A percentile compares a stretch with the other conserved stretches of the same genome.
Evolutionary conservation across 164 flowering plant species (phyloP).

Genomic region (Magnolia kwangsiensis): DNA sequence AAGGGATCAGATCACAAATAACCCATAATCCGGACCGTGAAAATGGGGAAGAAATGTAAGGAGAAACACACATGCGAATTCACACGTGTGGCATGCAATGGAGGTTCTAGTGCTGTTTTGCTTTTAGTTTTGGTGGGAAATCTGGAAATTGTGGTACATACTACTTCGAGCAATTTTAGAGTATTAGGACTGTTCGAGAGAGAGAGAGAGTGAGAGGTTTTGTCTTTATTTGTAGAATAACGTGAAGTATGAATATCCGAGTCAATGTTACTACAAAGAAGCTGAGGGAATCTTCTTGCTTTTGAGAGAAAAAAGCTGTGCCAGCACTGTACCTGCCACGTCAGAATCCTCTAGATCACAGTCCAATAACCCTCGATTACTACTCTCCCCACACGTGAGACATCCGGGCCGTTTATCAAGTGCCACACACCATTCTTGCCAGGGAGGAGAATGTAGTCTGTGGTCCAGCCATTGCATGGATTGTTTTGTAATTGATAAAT

Average conservation of each 20-base stretch:
- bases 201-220: not conserved
- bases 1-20: too few relatives aligned
- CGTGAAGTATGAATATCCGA: not conserved
- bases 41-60: not conserved
- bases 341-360: not conserved
- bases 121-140: not conserved
- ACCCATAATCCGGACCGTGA: not conserved
- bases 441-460: too few relatives aligned
- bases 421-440: not conserved
- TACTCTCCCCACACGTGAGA: not conserved
- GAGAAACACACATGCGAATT: not conserved
- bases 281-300: slow-evolving; percentile 3
- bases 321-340: not conserved
- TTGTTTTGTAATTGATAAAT: too few relatives aligned
- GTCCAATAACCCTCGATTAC: not conserved
- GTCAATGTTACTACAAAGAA: slow-evolving; percentile 3
- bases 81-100: not conserved
- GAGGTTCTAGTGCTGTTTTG: not conserved
- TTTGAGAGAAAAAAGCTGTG: not conserved
- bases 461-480: not conserved
- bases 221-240: slow-evolving; percentile 3
- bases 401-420: not conserved
- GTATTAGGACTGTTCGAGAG: not conserved
- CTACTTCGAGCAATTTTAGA: not conserved
- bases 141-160: not conserved